These are phyloP conservation scores for Polytolypa hystricis DNA, from an alignment of 2,329 filamentous ascomycete genomes.

Conservation along the genomic window DNA sequence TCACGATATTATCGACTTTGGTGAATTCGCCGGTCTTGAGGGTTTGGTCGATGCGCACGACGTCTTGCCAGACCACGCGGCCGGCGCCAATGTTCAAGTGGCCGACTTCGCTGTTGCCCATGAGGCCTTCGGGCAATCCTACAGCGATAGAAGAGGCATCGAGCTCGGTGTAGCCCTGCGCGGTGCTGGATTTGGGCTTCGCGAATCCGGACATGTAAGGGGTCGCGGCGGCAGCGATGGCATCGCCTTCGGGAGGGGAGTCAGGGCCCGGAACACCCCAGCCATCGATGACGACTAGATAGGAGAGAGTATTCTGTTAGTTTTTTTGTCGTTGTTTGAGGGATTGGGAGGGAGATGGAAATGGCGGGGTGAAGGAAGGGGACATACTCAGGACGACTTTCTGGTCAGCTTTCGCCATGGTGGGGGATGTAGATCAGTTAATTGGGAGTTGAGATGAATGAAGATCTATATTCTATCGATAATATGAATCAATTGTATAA, in stretches of 20 bases:
- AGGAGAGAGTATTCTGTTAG: slow-evolving; percentile 20
- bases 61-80: slow-evolving; percentile 95
- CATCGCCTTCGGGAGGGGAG: slow-evolving; percentile 82
- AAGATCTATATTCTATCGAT: slow-evolving; percentile 3
- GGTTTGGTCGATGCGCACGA: slow-evolving; percentile 88
- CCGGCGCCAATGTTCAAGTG: slow-evolving; percentile 98
- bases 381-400: slow-evolving; percentile 56
- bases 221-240: slow-evolving; percentile 85
- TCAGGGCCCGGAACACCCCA: slow-evolving; percentile 80
- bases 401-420: slow-evolving; percentile 57
- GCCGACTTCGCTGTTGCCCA: slow-evolving; percentile 98
- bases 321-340: slow-evolving; percentile 19
- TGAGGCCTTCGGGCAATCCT: slow-evolving; percentile 87
- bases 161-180: slow-evolving; percentile 79
- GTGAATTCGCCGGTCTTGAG: slow-evolving; percentile 76
- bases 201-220: slow-evolving; percentile 87
- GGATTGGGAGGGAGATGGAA: slow-evolving; percentile 7
- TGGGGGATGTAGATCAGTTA: slow-evolving; percentile 19
- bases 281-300: slow-evolving; percentile 90
- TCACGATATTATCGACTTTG: slow-evolving; percentile 65
- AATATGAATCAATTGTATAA: too few relatives aligned
- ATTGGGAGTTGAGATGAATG: slow-evolving; percentile 1
- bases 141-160: slow-evolving; percentile 94
- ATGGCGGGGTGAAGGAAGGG: slow-evolving; percentile 20
- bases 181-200: slow-evolving; percentile 53